Conservation (phyloP, 1,284 basidiomycete species). For the Volvariella volvacea region DNA sequence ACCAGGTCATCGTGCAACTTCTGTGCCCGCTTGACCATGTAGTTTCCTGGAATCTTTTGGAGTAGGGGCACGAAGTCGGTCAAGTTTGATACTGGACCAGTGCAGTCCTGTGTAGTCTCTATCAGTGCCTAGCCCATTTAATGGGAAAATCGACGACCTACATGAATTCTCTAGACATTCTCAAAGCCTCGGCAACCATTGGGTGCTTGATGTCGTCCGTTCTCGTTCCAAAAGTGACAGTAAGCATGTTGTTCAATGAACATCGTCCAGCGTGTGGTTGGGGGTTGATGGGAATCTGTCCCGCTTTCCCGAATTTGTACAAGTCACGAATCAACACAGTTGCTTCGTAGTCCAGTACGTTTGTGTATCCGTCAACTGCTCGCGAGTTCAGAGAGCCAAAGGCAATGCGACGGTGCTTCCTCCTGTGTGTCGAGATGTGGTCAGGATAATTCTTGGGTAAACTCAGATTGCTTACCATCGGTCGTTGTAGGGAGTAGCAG, state of each 20-base stretch:
- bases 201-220: constrained; percentile 24
- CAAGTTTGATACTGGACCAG: constrained; percentile 31
- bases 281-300: constrained; percentile 28
- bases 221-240: constrained; percentile 27
- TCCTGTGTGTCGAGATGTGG: constrained; percentile 18
- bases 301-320: constrained; percentile 22
- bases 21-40: constrained; percentile 21
- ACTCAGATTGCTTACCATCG: constrained; percentile 22
- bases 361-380: constrained; percentile 25
- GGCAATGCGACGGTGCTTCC: constrained; percentile 33
- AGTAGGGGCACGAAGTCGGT: constrained; percentile 32
- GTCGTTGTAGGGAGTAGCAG: constrained; percentile 33
- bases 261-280: constrained; percentile 14
- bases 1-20: constrained; percentile 29
- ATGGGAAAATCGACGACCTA: constrained; percentile 20
- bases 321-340: constrained; percentile 26
- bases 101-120: constrained; percentile 4
- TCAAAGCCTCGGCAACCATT: constrained; percentile 24
- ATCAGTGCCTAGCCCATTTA: constrained; percentile 4
- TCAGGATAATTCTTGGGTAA: not conserved
- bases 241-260: constrained; percentile 32
- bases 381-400: constrained; percentile 22
- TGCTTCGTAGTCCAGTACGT: constrained; percentile 29
- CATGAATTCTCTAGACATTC: constrained; percentile 31
- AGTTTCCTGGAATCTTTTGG: constrained; percentile 28